Evolutionary conservation across 371 early-diverging fungal species (phyloP), one percentile per base, ranked within the genome.

Genomic region (Funneliformis caledonium): DNA sequence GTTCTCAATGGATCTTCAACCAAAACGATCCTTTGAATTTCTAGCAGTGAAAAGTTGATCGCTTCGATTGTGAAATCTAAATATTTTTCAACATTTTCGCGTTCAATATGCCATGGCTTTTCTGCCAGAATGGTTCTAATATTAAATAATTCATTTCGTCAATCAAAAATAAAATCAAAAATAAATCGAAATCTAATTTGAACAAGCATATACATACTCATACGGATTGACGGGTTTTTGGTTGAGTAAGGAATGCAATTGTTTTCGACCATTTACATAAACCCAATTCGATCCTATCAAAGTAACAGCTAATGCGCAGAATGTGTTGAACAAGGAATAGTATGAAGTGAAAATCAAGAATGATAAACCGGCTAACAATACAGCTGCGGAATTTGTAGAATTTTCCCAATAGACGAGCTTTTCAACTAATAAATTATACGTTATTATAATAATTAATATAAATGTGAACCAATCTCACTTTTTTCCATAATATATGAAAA

Each of bases 401-500:
- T 75, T 60, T 43, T 75, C 75, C 75, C 75, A 75, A 42, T 59
- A 33, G n/a, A 75, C 60, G 9, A 75, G 75, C 26, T 75, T 5
- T 9, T 12, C 5, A 4, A 59, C 75, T 75, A 22, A 9, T 7
- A 69, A 37, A 43, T 37, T 26, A 45, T 1, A 31, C 3, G 9
- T 31, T 11, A 12, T n/a, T 22, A 65, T 2, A 37, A 37, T 37
- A 37, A 37, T 33, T 65, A 26, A 31, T 65, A 22, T 64, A 19
- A 3, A 62, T 62, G 10, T 26, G 26, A 26, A 26, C 26, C 26
- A 62, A n/a, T 16, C 11, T 16, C 11, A n/a, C 7, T 61, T n/a
- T 0, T 22, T 19, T 19, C 19, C 19, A 19, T 0, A 19, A 10
- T 12, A 59, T 61, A 11, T 1, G 19, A 22, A 61, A 61, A 4